These are phyloP conservation scores for Elsinoe perseae DNA, from an alignment of 2,329 filamentous ascomycete genomes.

Conservation along the genomic window DNA sequence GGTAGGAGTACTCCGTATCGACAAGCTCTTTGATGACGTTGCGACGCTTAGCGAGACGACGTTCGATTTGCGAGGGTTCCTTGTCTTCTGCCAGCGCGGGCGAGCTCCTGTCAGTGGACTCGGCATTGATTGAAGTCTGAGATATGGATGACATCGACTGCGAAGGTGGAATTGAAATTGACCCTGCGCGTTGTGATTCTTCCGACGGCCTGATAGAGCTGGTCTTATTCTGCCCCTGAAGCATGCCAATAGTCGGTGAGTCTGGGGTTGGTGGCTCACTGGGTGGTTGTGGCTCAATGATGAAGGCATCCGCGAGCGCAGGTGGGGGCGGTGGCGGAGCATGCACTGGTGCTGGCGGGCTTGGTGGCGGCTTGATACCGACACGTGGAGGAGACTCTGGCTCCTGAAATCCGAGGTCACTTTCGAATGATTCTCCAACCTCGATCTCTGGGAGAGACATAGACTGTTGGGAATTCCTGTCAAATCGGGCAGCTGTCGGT, in stretches of 20 bases:
- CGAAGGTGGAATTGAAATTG: slow-evolving; percentile 20
- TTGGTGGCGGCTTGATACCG: slow-evolving; percentile 7
- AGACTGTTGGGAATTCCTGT: slow-evolving; percentile 8
- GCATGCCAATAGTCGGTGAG: slow-evolving; percentile 19
- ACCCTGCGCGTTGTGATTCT: slow-evolving; percentile 18
- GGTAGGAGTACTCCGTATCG: slow-evolving; percentile 85
- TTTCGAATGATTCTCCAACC: neutral
- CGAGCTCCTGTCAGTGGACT: slow-evolving; percentile 21
- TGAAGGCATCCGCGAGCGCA: neutral
- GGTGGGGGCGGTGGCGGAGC: slow-evolving; percentile 35
- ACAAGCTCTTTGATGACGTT: slow-evolving; percentile 86
- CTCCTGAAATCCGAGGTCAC: neutral
- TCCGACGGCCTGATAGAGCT: slow-evolving; percentile 16
- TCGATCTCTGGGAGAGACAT: slow-evolving; percentile 14
- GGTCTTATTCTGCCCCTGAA: neutral
- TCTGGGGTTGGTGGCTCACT: slow-evolving; percentile 11
- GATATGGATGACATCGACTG: slow-evolving; percentile 30
- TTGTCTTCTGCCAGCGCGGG: slow-evolving; percentile 32
- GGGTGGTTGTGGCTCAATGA: slow-evolving; percentile 3
- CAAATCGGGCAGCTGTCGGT: slow-evolving; percentile 3
- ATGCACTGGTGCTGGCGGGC: slow-evolving; percentile 20
- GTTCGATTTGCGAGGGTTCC: slow-evolving; percentile 30
- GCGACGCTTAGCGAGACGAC: slow-evolving; percentile 69
- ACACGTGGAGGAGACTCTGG: neutral
- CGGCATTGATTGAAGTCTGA: slow-evolving; percentile 22